These are phyloP conservation scores for Citropsis articulata DNA, from an alignment of 345 rosid species.

Conservation along the genomic window DNA sequence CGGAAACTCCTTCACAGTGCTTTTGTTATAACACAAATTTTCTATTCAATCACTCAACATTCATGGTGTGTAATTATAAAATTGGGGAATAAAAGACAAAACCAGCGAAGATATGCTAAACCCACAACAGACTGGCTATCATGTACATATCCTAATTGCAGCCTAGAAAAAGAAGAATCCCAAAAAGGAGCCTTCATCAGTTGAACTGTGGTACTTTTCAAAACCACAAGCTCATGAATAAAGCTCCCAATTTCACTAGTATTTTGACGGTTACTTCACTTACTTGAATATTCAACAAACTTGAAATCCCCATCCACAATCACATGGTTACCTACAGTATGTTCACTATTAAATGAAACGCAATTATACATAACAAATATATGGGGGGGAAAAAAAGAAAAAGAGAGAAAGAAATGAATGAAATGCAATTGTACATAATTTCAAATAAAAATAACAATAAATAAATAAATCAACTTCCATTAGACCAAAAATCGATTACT, in stretches of 20 bases:
- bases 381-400: fast-evolving
- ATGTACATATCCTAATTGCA: background rate
- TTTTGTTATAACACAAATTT: background rate
- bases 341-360: too few species aligned
- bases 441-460: too few species aligned
- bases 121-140: background rate
- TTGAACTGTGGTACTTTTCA: background rate
- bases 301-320: background rate
- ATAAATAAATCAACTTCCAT: too few species aligned
- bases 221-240: background rate
- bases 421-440: too few species aligned
- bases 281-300: background rate
- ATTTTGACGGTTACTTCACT: background rate
- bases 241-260: background rate
- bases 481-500: too few species aligned
- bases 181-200: background rate
- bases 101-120: background rate
- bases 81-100: background rate
- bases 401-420: too few species aligned
- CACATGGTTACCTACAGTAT: background rate
- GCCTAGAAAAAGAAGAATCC: background rate
- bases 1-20: background rate
- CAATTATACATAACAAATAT: too few species aligned
- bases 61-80: background rate
- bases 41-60: background rate